phyloP scores from a whole-genome alignment of 2,329 filamentous ascomycete species.

The Pleoardoris graminearum region DNA sequence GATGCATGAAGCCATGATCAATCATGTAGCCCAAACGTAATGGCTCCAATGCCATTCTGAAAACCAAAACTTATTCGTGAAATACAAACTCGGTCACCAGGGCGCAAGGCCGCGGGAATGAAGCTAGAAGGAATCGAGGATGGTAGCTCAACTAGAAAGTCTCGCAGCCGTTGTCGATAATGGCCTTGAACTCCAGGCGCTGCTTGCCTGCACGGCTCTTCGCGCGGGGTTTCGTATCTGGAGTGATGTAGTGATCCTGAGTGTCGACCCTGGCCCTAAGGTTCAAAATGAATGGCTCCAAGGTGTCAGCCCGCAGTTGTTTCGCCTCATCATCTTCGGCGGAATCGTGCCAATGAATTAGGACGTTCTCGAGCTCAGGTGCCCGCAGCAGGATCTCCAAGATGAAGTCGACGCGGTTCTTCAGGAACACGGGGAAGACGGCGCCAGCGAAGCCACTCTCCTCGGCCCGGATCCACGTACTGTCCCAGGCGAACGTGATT shows the following conservation, averaged over 20 bases:
- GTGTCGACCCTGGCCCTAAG: constrained; percentile 27
- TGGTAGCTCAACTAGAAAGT: not conserved
- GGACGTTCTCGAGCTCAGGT: constrained; percentile 29
- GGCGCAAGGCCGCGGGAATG: not conserved
- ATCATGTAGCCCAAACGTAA: no score
- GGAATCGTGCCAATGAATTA: constrained; percentile 41
- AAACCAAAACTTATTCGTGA: no score
- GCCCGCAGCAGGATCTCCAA: constrained; percentile 28
- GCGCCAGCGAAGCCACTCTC: constrained; percentile 18
- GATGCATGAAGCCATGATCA: no score
- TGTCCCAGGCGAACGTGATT: constrained; percentile 40
- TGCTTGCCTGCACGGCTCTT: constrained; percentile 32
- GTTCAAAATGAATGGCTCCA: constrained; percentile 25
- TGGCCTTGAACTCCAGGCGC: constrained; percentile 36
- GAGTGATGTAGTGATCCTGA: constrained; percentile 32
- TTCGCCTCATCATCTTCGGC: constrained; percentile 26
- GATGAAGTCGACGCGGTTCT: constrained; percentile 30
- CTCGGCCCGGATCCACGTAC: constrained; percentile 34
- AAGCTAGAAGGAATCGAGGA: not conserved
- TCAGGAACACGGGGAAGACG: constrained; percentile 34
- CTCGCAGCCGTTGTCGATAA: constrained; percentile 17
- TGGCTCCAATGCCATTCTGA: no score
- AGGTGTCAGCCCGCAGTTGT: constrained; percentile 26
- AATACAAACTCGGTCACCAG: not conserved
- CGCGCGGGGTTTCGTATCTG: constrained; percentile 26